Base-by-base conservation (phyloP, 805 yeast genomes). In the Teunomyces funiuensis region DNA sequence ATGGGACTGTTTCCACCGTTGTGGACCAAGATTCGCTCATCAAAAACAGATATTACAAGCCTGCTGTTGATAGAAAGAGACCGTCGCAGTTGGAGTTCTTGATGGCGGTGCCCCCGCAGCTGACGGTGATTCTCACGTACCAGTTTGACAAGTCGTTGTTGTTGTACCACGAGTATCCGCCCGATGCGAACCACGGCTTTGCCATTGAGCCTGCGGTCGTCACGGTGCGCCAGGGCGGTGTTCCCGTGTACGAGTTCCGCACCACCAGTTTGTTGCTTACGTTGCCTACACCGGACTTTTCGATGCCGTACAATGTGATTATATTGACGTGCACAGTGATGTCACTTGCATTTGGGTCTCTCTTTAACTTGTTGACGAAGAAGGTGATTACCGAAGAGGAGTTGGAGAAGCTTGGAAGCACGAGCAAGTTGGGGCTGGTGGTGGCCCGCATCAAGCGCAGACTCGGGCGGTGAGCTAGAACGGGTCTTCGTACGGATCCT, bases 171-270 rank as follows among this genome's bases (percentile, higher is more conserved):
- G 98, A 93, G 60, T 93, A 93, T 56, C 99, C 99, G n/a, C 99
- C 99, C 1, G 99, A 93, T 69, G 98, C 99, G 2, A 93, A 93
- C 60, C 97, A 93, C 54, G 99, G 99, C 0, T 93, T 93, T 63
- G 91, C 90, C 44, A 80, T 93, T 33, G 93, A 93, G 17, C 96
- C 98, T 0, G 96, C 96, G 4, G 84, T 88, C 8, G 72, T 88
- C 9, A 76, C 84, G 2, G 77, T 87, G 0, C 39, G 82, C 6
- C 44, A 53, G 9, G 29, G 45, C 14, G 46, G 40, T 10, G 16
- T 26, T 5, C 33, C 45, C 3, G 40, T 28, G 6, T 83, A 84
- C 51, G 73, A 77, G 44, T 52, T 82, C 46, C 76, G 98, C 57
- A 88, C 98, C 0, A 79, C 97, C 4, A 85, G 97, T n/a, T 75